Conservation (phyloP, 2,329 filamentous ascomycete genomes). For the Xylaria sp. region DNA sequence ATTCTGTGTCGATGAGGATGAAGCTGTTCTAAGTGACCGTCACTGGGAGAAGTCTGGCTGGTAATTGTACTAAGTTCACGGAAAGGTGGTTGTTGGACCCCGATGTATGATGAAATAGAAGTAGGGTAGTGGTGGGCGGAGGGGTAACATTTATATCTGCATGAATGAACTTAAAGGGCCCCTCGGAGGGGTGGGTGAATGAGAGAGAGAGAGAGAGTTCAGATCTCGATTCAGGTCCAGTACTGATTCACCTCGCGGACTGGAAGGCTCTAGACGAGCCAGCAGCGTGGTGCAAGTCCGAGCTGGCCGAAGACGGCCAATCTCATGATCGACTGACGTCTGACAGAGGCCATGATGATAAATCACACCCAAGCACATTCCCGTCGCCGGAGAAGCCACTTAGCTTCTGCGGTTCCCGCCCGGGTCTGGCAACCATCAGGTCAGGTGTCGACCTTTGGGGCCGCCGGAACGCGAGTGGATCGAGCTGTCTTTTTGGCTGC, state of each 20-base stretch:
- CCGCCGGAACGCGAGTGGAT: conserved; percentile 21
- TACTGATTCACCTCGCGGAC: conserved; percentile 21
- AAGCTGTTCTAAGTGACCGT: background rate
- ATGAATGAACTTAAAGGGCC: background rate
- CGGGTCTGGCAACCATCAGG: conserved; percentile 15
- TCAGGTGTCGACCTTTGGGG: conserved; percentile 20
- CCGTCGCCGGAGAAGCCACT: conserved; percentile 28
- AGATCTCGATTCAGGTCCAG: conserved; percentile 30
- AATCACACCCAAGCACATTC: conserved; percentile 34
- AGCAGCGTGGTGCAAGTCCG: conserved; percentile 30
- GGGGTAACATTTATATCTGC: conserved; percentile 32
- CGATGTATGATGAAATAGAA: background rate
- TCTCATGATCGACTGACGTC: conserved; percentile 32
- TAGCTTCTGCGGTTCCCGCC: conserved; percentile 22
- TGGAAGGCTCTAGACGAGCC: conserved; percentile 20
- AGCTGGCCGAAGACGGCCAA: conserved; percentile 32
- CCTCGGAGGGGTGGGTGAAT: background rate
- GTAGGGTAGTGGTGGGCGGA: background rate
- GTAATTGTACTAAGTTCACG: background rate
- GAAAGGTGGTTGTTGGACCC: conserved; percentile 10
- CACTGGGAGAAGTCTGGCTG: background rate
- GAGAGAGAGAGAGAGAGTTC: too few species aligned
- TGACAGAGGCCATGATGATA: conserved; percentile 38
- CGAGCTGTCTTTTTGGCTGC: conserved; percentile 15
- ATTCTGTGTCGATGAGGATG: background rate